Conservation (phyloP, 345 rosid species). For the Citrus australasica region DNA sequence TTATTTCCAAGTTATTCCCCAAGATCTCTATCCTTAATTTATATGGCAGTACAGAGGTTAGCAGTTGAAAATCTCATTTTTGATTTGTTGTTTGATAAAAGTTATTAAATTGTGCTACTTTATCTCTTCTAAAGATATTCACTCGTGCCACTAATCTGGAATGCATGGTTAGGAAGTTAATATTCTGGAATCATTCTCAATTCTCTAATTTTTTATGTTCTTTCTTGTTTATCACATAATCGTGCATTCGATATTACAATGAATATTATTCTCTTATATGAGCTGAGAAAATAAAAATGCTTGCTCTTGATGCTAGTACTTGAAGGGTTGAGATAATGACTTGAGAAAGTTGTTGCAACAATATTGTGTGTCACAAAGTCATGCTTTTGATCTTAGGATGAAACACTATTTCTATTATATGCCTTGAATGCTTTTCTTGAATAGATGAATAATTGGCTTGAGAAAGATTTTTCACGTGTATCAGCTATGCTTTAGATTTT, state of each 20-base stretch:
- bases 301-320: not conserved
- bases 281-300: not conserved
- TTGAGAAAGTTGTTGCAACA: not conserved
- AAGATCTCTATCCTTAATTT: constrained; percentile 68
- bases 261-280: not conserved
- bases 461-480: not conserved
- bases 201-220: not conserved
- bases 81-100: not conserved
- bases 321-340: not conserved
- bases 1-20: constrained; percentile 60
- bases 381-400: not conserved
- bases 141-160: not conserved
- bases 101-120: not conserved
- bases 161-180: not conserved
- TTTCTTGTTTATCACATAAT: not conserved
- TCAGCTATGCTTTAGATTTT: not conserved
- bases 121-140: not conserved
- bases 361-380: not conserved
- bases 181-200: not conserved
- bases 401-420: not conserved
- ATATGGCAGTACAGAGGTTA: constrained; percentile 97
- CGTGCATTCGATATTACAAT: not conserved
- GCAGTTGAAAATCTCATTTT: constrained; percentile 17
- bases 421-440: not conserved
- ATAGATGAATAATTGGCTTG: not conserved